phyloP scores from a whole-genome alignment of 2,329 filamentous ascomycete genomes.

The Arachnomyces sp. region DNA sequence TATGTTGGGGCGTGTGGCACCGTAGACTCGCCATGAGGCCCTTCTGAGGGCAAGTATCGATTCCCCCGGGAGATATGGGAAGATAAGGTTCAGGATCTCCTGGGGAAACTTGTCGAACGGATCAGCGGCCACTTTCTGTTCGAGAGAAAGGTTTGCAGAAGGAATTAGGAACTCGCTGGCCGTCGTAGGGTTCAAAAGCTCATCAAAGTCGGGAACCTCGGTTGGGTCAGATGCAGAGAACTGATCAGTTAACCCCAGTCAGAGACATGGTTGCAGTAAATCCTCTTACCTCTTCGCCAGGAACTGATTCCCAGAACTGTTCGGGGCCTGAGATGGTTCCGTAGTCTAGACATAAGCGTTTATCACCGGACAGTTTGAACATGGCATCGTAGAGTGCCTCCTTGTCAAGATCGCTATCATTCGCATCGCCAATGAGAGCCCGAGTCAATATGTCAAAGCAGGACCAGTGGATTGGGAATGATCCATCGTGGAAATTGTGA shows the following conservation, averaged over 20 bases:
- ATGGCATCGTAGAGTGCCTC: constrained; percentile 3
- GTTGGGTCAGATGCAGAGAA: constrained; percentile 1
- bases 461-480: constrained; percentile 4
- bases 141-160: background rate
- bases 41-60: background rate
- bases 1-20: background rate
- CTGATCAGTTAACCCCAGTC: too few species aligned
- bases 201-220: background rate
- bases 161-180: background rate
- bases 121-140: constrained; percentile 1
- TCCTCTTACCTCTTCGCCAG: constrained; percentile 4
- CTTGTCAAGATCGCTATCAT: constrained; percentile 1
- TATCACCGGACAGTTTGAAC: background rate
- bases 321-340: background rate
- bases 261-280: background rate
- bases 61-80: constrained; percentile 3
- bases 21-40: constrained; percentile 3
- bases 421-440: background rate
- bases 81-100: constrained; percentile 1
- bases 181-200: background rate
- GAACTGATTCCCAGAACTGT: constrained; percentile 3
- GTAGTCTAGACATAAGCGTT: background rate
- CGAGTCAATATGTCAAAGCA: constrained; percentile 4
- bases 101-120: constrained; percentile 3
- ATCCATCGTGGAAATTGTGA: background rate